Base-by-base conservation (phyloP, 805 yeast species). In the Komagataella ulmi region DNA sequence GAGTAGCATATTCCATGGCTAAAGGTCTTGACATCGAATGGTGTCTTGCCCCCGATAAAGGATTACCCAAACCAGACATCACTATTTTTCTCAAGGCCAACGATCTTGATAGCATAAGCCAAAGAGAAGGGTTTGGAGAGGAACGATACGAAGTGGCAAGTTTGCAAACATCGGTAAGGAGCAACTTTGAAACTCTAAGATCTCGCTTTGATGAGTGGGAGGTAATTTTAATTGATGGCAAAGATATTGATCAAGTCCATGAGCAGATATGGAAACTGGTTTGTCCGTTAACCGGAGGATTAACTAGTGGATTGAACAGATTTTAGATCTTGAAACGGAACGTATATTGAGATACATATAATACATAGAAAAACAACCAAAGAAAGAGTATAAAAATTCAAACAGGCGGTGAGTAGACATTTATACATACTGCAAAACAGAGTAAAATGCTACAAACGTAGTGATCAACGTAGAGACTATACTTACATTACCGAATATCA, bases 1-100 rank as follows among this genome's bases (percentile, higher is more conserved):
- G 99, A 0, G 79, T 89, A 3, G 96, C 97, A 5, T 93, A 91
- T 62, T 83, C 96, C 1, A 73, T 86, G 1, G 97, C 98, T 6
- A 91, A 93, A 64, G 86, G 82, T 0, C 64, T 83, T 61, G 79
- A 79, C 55, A 63, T 75, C 40, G 72, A 79, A 6, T 93, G 99
- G 99, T 85, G 97, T 57, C 67, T 75, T 17, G 68, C 71, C 30
- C 93, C 96, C 1, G 99, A 93, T 58, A 67, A 65, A 23, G 98
- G 98, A 0, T 73, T 93, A 12, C 89, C 96, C 1, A 77, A 70
- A 56, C 98, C 99, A 0, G 99, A 93, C 65, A 54, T 85, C 49
- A 85, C 91, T 0, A 52, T 93, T 1, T 93, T 91, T 57, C 68
- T 93, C 53, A 81, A 86, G 44, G 73, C 85, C 46, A 68, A 75